phyloP scores from a whole-genome alignment of 169 alveolate genomes.

The Hepatocystis sp. region DNA sequence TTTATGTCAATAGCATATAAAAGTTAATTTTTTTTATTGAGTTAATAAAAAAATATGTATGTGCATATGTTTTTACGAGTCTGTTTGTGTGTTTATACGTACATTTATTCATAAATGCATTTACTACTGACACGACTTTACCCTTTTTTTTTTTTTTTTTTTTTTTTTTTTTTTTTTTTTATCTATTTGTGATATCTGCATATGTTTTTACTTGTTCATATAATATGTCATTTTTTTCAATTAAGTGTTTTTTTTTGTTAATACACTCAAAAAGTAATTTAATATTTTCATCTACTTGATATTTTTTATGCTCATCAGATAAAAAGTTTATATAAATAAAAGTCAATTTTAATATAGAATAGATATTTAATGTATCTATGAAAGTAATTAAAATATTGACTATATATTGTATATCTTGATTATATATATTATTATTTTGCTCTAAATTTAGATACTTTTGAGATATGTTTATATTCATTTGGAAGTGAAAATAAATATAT shows the following conservation, averaged over 20 bases:
- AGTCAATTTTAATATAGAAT: slow-evolving; percentile 56
- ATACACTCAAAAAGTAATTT: slow-evolving; percentile 60
- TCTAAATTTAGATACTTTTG: no score
- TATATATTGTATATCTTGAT: slow-evolving; percentile 16
- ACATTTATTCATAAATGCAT: no score
- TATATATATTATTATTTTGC: slow-evolving; percentile 11
- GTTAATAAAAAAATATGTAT: no score
- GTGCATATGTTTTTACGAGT: no score
- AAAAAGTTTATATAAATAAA: slow-evolving; percentile 46
- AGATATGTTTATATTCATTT: slow-evolving; percentile 15
- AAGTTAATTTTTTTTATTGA: no score
- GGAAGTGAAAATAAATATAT: slow-evolving; percentile 39
- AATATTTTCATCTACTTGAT: slow-evolving; percentile 32
- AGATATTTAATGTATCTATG: slow-evolving; percentile 54
- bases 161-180: no score
- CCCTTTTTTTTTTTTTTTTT: no score
- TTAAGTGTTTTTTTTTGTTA: slow-evolving; percentile 52
- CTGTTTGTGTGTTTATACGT: no score
- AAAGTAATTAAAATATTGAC: slow-evolving; percentile 49
- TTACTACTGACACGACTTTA: no score
- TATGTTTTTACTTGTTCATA: slow-evolving; percentile 61
- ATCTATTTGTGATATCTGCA: not conserved
- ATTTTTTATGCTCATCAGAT: slow-evolving; percentile 14
- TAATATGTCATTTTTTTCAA: slow-evolving; percentile 52
- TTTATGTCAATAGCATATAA: no score